Conservation (phyloP, 108 stramenopile genomes). For the Conticribra weissflogii region DNA sequence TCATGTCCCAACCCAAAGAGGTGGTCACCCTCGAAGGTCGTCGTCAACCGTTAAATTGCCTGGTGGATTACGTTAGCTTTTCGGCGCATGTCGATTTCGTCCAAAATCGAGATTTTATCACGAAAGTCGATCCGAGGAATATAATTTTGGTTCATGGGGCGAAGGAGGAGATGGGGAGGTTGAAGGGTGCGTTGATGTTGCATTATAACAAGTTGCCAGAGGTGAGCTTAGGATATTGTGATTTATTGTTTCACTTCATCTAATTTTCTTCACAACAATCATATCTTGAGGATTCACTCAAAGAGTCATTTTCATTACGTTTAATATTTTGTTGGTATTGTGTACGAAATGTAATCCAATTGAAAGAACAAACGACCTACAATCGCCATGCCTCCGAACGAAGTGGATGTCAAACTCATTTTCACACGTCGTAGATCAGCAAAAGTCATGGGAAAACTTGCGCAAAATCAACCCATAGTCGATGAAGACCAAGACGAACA, state of each 20-base stretch:
- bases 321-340: slow-evolving; percentile 7
- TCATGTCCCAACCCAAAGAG: slow-evolving; percentile 94
- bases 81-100: slow-evolving; percentile 98
- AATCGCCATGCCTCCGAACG: slow-evolving; percentile 88
- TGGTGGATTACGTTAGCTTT: slow-evolving; percentile 96
- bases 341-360: background rate
- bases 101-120: slow-evolving; percentile 94
- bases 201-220: slow-evolving; percentile 83
- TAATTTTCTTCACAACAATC: no score
- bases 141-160: slow-evolving; percentile 99
- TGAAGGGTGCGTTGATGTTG: slow-evolving; percentile 84
- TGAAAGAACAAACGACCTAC: slow-evolving; percentile 79
- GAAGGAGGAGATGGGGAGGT: slow-evolving; percentile 93
- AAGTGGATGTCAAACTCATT: slow-evolving; percentile 83
- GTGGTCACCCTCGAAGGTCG: slow-evolving; percentile 94
- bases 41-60: slow-evolving; percentile 88
- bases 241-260: background rate
- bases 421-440: slow-evolving; percentile 89
- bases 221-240: slow-evolving; percentile 11
- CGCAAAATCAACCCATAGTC: slow-evolving; percentile 28
- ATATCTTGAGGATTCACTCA: no score
- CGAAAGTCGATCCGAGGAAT: slow-evolving; percentile 84
- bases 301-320: no score
- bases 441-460: slow-evolving; percentile 89
- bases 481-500: slow-evolving; percentile 34